phyloP scores from a whole-genome alignment of 352 stramenopile species.

The Phytophthora kernoviae region DNA sequence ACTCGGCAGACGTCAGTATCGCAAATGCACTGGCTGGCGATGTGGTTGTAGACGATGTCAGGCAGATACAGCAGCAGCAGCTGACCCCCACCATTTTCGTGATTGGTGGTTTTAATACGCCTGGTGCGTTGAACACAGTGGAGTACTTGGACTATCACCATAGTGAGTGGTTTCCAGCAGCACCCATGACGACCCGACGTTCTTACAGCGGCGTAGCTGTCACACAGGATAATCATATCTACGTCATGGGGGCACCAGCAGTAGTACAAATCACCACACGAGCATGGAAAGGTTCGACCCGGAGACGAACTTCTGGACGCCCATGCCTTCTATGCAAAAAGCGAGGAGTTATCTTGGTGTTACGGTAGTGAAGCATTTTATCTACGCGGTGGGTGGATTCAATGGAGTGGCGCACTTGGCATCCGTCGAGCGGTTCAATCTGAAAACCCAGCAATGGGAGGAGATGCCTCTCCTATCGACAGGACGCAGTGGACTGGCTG shows the following conservation, averaged over 20 bases:
- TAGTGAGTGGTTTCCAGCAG: conserved; percentile 58
- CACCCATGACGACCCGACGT: conserved; percentile 54
- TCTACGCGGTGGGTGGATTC: conserved; percentile 76
- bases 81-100: conserved; percentile 66
- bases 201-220: conserved; percentile 71
- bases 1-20: conserved; percentile 3
- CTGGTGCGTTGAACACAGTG: conserved; percentile 54
- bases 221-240: conserved; percentile 49
- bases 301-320: conserved; percentile 52
- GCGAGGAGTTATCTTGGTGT: conserved; percentile 69
- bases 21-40: background rate
- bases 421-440: conserved; percentile 60
- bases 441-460: conserved; percentile 55
- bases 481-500: conserved; percentile 61
- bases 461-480: conserved; percentile 51
- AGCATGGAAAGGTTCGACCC: conserved; percentile 65
- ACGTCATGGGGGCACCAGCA: conserved; percentile 71
- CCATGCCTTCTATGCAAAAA: conserved; percentile 61
- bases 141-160: conserved; percentile 75
- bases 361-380: conserved; percentile 43
- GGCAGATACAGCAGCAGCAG: conserved; percentile 13
- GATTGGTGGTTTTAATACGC: conserved; percentile 72
- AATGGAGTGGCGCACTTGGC: conserved; percentile 68
- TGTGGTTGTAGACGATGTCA: conserved; percentile 9
- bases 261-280: conserved; percentile 55